phyloP scores from a whole-genome alignment of 768 basidiomycete genomes.

The Psilocybe tampanensis region DNA sequence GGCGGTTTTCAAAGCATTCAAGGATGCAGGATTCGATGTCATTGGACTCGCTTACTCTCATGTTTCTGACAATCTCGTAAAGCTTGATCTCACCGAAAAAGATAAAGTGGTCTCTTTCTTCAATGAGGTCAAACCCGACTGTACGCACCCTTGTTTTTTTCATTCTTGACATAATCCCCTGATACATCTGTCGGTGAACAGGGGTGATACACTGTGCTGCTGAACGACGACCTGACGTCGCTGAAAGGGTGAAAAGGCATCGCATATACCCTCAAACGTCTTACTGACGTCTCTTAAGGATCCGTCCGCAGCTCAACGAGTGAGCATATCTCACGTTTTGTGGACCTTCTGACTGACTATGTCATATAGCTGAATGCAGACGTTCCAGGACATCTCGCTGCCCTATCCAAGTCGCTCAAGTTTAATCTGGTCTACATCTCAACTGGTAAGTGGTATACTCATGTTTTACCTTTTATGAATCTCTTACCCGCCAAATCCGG shows the following conservation, averaged over 20 bases:
- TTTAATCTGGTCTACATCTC: slow-evolving; percentile 90
- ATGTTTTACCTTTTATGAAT: too few relatives aligned
- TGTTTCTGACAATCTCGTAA: slow-evolving; percentile 47
- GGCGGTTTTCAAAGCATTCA: slow-evolving; percentile 74
- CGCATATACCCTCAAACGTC: not conserved
- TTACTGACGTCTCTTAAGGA: slow-evolving; percentile 43
- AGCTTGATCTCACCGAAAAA: slow-evolving; percentile 70
- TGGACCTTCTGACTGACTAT: not conserved
- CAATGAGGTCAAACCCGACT: slow-evolving; percentile 61
- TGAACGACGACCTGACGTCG: slow-evolving; percentile 90
- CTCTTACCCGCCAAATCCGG: too few relatives aligned
- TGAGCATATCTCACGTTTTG: slow-evolving; percentile 27
- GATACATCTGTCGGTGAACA: slow-evolving; percentile 24
- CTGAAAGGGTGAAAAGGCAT: slow-evolving; percentile 69
- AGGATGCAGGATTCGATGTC: slow-evolving; percentile 42
- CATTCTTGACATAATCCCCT: not conserved
- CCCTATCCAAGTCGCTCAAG: slow-evolving; percentile 58
- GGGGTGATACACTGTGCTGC: slow-evolving; percentile 96
- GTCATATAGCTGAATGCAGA: slow-evolving; percentile 71
- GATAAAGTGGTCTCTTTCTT: slow-evolving; percentile 59
- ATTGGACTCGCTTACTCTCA: slow-evolving; percentile 78
- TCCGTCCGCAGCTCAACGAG: slow-evolving; percentile 67
- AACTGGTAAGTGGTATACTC: slow-evolving; percentile 55
- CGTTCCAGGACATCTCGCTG: slow-evolving; percentile 74
- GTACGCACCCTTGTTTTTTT: slow-evolving; percentile 36